phyloP scores from a whole-genome alignment of 2,329 filamentous ascomycete species.

The Ceratocystiopsis minuta region DNA sequence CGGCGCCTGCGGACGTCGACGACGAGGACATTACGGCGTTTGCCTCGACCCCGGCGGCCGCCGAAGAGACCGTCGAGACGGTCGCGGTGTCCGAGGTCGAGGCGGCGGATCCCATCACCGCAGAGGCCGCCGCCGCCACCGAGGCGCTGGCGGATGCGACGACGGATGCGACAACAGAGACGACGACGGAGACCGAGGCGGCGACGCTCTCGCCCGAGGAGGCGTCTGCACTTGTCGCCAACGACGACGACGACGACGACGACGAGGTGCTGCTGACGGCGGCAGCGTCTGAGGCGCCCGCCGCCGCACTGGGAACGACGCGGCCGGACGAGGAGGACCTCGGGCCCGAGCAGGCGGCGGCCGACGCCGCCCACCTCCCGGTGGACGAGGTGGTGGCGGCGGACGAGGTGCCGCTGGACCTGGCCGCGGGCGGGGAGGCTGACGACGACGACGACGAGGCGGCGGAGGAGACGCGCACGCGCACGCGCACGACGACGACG shows the following conservation, averaged over 20 bases:
- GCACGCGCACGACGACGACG: no score
- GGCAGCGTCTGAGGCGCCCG: no score
- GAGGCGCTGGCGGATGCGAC: neutral
- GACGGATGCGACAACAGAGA: neutral
- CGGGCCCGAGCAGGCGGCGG: no score
- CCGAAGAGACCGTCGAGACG: neutral
- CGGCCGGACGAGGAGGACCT: no score
- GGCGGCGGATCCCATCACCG: neutral
- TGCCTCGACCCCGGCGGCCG: no score
- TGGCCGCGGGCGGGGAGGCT: neutral
- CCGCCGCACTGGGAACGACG: no score
- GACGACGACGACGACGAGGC: no score
- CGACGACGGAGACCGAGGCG: neutral
- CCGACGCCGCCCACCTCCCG: constrained; percentile 2
- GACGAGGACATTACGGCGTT: neutral
- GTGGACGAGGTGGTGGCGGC: constrained; percentile 9
- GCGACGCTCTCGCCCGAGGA: constrained; percentile 12
- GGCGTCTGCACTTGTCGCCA: constrained; percentile 12
- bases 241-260: neutral
- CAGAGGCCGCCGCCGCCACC: neutral
- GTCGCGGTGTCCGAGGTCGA: neutral
- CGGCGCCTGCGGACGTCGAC: neutral
- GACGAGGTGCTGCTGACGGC: constrained; percentile 1
- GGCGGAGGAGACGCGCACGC: no score
- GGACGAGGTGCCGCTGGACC: constrained; percentile 4